Evolutionary conservation across 2,329 filamentous ascomycete species (phyloP), one percentile per base, ranked within the genome.

Genomic region (Rhynchosporium agropyri): DNA sequence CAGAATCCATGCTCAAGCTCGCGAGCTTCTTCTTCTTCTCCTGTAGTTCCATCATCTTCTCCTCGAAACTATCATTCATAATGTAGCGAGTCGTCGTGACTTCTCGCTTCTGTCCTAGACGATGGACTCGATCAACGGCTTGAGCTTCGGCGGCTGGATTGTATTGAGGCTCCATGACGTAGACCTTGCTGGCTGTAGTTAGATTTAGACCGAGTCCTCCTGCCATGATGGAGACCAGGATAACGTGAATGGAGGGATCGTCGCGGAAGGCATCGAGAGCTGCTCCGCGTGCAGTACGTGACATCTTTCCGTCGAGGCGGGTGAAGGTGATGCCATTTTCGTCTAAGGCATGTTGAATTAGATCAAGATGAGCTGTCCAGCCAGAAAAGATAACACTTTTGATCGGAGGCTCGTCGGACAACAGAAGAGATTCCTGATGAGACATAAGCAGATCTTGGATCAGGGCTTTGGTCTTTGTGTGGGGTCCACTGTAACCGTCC

Each of bases 161-260:
- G 79, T 94, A 99, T 74, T 97, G 93, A 4, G 95, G 95, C 75
- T 99, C 95, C 94, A 99, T 98, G 71, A 98, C 90, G 75, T 95
- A 98, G 13, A 96, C 94, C 61, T 85, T 89, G 74, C 88, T 95
- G 38, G 89, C 94, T 0, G 90, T 82, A 0, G 93, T 97, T 60
- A 98, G 80, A 73, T 98, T 98, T 45, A 98, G 86, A 13, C 94
- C 94, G 15, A 97, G 84, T 20, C 95, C 94, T 67, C 94, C 95
- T 0, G 94, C 94, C 73, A 89, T 92, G 76, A 97, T 96, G 9
- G 92, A 97, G 13, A 97, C 92, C 9, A 98, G 84, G 57, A 98
- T 92, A 59, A 97, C 88, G 38, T 87, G 87, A 42, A 96, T 84
- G 0, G 76, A 77, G 3, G 84, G 77, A 68, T 97, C 87, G 10